These are phyloP conservation scores for Citrus maxima DNA, from an alignment of 345 rosid genomes.

Conservation along the genomic window DNA sequence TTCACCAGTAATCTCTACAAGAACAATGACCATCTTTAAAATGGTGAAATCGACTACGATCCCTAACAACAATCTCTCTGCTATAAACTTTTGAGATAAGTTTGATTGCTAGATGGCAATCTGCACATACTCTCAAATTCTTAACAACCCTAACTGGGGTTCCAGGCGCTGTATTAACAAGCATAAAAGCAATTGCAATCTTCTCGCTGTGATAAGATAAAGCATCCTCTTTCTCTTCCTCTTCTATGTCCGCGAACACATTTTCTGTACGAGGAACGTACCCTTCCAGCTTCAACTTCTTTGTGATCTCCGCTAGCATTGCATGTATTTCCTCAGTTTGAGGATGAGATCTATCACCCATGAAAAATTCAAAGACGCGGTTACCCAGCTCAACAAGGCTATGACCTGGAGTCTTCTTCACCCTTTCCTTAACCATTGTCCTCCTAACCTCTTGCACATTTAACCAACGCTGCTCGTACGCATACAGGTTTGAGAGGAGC, in stretches of 20 bases:
- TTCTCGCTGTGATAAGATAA: slow-evolving; percentile 80
- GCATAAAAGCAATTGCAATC: slow-evolving; percentile 80
- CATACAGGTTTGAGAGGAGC: slow-evolving; percentile 79
- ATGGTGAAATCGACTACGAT: slow-evolving; percentile 83
- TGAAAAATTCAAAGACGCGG: slow-evolving; percentile 57
- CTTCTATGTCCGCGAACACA: slow-evolving; percentile 70
- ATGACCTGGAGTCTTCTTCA: slow-evolving; percentile 65
- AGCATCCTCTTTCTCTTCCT: slow-evolving; percentile 76
- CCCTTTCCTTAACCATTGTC: slow-evolving; percentile 55
- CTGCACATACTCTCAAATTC: slow-evolving; percentile 81
- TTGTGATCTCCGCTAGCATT: slow-evolving; percentile 57
- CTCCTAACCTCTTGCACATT: slow-evolving; percentile 65
- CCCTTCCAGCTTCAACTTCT: slow-evolving; percentile 54
- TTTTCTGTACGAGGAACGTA: slow-evolving; percentile 52
- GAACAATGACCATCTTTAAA: slow-evolving; percentile 66
- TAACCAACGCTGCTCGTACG: slow-evolving; percentile 68
- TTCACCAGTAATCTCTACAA: slow-evolving; percentile 68
- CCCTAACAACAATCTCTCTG: slow-evolving; percentile 72
- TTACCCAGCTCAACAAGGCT: slow-evolving; percentile 81
- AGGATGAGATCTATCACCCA: slow-evolving; percentile 64
- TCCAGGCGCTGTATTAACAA: slow-evolving; percentile 48
- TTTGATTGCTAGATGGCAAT: slow-evolving; percentile 78
- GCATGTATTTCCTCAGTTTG: slow-evolving; percentile 47
- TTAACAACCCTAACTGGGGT: slow-evolving; percentile 60
- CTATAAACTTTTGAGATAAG: slow-evolving; percentile 62